Evolutionary conservation across 371 early-diverging fungal genomes (phyloP).

Genomic region (Mortierella sp.): DNA sequence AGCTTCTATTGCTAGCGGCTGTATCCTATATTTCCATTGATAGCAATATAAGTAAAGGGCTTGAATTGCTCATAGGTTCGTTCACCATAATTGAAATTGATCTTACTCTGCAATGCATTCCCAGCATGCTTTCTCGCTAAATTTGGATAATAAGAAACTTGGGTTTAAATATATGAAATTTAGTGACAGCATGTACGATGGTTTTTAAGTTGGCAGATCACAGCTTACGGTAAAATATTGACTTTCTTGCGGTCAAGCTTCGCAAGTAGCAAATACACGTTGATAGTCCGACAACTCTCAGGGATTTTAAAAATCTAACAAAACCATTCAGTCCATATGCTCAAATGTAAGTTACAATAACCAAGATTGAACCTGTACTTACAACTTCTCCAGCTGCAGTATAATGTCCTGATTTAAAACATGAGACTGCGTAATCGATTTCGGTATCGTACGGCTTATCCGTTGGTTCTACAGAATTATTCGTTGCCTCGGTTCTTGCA

Average conservation of each 20-base stretch:
- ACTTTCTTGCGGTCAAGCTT: slow-evolving; percentile 14
- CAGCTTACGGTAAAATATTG: slow-evolving; percentile 4
- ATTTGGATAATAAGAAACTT: background rate
- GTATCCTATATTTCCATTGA: slow-evolving; percentile 14
- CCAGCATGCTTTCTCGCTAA: slow-evolving; percentile 38
- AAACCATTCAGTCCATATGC: background rate
- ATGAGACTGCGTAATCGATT: slow-evolving; percentile 18
- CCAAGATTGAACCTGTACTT: background rate
- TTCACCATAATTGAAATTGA: background rate
- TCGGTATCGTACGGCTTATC: background rate
- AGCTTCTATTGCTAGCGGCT: slow-evolving; percentile 43
- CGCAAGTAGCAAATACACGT: slow-evolving; percentile 29
- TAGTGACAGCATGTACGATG: background rate
- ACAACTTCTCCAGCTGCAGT: slow-evolving; percentile 23
- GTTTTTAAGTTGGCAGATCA: background rate
- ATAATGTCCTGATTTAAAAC: slow-evolving; percentile 19
- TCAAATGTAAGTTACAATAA: background rate
- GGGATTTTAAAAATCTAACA: slow-evolving; percentile 32
- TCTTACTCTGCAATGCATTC: slow-evolving; percentile 40
- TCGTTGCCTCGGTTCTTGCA: background rate
- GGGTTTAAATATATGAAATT: background rate
- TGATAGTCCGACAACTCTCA: slow-evolving; percentile 18
- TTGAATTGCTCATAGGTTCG: background rate
- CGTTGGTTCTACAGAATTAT: background rate
- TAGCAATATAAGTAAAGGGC: background rate